Percentiles rank a stretch among this genome's conserved stretches.
phyloP scores from a whole-genome alignment of 345 rosid genomes.

The Cardamine resedifolia region DNA sequence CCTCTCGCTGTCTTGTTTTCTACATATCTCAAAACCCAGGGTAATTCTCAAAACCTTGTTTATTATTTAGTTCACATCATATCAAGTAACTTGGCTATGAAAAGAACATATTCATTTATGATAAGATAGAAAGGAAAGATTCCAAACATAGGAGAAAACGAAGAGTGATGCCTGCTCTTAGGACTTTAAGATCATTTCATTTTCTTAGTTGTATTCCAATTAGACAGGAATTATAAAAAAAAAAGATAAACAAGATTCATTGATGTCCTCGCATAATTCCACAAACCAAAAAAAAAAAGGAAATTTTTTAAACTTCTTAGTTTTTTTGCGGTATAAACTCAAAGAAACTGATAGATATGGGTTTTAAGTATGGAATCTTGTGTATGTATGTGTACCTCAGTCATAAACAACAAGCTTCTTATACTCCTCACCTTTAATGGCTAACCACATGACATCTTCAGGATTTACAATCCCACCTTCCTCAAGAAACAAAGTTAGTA shows the following conservation, averaged over 20 bases:
- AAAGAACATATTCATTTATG: constrained; percentile 35
- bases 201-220: background rate
- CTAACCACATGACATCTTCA: constrained; percentile 37
- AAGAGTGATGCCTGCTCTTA: constrained; percentile 23
- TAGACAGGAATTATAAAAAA: background rate
- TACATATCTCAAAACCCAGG: no score
- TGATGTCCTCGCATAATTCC: constrained; percentile 1
- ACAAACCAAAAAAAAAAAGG: background rate
- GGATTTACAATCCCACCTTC: constrained; percentile 39
- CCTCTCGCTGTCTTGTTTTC: constrained; percentile 9
- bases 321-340: no score
- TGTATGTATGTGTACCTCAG: no score
- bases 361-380: background rate
- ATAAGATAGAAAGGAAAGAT: constrained; percentile 24
- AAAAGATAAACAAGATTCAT: background rate
- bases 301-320: no score
- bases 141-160: constrained; percentile 28
- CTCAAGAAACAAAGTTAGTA: constrained; percentile 43
- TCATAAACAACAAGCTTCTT: constrained; percentile 37
- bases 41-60: background rate
- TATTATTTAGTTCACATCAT: background rate
- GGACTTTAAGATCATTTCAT: constrained; percentile 12
- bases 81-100: constrained; percentile 22
- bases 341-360: background rate
- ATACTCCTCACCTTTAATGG: constrained; percentile 39